These are phyloP conservation scores for Leptomonas seymouri DNA, from an alignment of 208 protist species.

Conservation along the genomic window DNA sequence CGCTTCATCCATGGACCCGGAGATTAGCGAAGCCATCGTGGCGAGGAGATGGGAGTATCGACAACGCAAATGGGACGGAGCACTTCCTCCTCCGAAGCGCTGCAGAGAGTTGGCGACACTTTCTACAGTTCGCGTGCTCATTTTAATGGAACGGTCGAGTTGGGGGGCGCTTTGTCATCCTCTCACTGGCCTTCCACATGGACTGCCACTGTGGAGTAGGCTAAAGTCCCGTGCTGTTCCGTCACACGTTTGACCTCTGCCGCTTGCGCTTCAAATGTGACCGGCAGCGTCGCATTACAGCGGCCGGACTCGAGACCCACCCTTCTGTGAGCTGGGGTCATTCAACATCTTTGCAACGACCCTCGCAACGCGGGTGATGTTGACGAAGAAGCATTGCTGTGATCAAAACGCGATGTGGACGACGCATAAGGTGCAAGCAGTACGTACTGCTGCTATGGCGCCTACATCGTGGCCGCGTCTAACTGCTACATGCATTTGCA, in stretches of 20 bases:
- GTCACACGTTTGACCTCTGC: slow-evolving; percentile 30
- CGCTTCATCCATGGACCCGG: background rate
- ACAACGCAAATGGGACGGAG: background rate
- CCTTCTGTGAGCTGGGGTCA: slow-evolving; percentile 8
- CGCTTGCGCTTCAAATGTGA: slow-evolving; percentile 31
- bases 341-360: no score
- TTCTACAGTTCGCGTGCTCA: slow-evolving; percentile 26
- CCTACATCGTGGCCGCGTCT: no score
- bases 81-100: background rate
- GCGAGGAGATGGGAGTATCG: background rate
- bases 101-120: background rate
- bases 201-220: slow-evolving; percentile 36
- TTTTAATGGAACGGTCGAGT: slow-evolving; percentile 45
- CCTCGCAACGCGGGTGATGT: no score
- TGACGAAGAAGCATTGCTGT: no score
- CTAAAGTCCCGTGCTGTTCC: slow-evolving; percentile 28
- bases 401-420: no score
- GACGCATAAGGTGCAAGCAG: no score
- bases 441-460: no score
- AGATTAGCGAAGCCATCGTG: background rate
- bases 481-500: no score
- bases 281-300: slow-evolving; percentile 13
- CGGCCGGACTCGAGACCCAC: slow-evolving; percentile 6
- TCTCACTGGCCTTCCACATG: slow-evolving; percentile 22
- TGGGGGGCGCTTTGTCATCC: slow-evolving; percentile 33